Percentiles rank a stretch among this genome's conserved stretches.
These are phyloP conservation scores for Metschnikowia kofuensis DNA, from an alignment of 805 yeast species.

Conservation along the genomic window DNA sequence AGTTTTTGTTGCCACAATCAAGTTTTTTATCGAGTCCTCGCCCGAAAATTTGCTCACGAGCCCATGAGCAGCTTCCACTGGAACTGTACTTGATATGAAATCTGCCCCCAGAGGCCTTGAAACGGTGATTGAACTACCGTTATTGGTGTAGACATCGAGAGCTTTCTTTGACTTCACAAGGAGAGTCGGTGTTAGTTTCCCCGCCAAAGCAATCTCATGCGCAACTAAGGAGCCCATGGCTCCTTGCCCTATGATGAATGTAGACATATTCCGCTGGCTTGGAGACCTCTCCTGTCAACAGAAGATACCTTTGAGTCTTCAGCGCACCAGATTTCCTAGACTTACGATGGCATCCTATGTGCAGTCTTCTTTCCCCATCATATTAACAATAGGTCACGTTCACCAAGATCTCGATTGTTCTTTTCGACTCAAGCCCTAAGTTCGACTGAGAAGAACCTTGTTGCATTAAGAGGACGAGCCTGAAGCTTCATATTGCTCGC, in stretches of 20 bases:
- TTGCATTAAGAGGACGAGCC: too few relatives aligned
- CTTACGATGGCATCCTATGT: too few relatives aligned
- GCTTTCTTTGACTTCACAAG: conserved; percentile 39
- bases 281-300: neutral
- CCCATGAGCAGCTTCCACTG: conserved; percentile 26
- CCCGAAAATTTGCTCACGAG: conserved; percentile 10
- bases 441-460: too few relatives aligned
- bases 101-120: conserved; percentile 22
- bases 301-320: neutral
- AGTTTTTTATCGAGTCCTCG: conserved; percentile 40
- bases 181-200: conserved; percentile 37
- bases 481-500: too few relatives aligned
- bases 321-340: neutral
- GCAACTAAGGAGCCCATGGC: conserved; percentile 52
- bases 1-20: conserved; percentile 79
- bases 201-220: conserved; percentile 38
- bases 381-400: too few relatives aligned
- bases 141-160: conserved; percentile 37
- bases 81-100: conserved; percentile 13
- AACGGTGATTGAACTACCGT: conserved; percentile 37
- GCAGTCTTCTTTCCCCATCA: too few relatives aligned
- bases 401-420: too few relatives aligned
- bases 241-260: conserved; percentile 48
- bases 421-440: too few relatives aligned
- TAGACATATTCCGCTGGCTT: conserved; percentile 9